Conservation (phyloP, 768 basidiomycete species). For the Phallus indusiatus region DNA sequence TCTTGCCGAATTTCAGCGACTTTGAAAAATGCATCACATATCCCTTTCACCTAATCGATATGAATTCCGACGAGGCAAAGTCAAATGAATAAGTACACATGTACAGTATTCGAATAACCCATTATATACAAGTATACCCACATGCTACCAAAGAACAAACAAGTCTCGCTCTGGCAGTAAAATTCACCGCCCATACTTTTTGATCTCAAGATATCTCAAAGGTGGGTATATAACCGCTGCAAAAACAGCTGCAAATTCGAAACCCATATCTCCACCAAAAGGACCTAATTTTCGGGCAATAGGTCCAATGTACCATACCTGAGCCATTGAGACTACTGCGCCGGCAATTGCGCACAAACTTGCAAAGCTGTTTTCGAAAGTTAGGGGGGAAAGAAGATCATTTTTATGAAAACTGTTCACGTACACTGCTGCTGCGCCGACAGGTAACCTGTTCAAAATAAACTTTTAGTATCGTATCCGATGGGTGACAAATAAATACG, state of each 20-base stretch:
- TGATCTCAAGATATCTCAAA: conserved; percentile 41
- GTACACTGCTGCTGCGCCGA: conserved; percentile 37
- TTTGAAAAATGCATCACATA: background rate
- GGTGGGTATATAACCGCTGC: conserved; percentile 37
- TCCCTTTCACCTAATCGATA: background rate
- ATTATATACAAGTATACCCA: background rate
- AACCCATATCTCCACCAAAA: conserved; percentile 44
- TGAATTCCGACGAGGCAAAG: background rate
- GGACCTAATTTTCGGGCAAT: conserved; percentile 34
- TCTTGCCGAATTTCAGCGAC: background rate
- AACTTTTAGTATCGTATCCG: background rate
- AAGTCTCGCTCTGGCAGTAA: background rate
- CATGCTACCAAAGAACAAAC: background rate
- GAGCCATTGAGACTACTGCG: conserved; percentile 45
- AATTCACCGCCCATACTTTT: conserved; percentile 14
- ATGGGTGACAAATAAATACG: conserved; percentile 9
- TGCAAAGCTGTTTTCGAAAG: conserved; percentile 20
- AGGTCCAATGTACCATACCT: conserved; percentile 44
- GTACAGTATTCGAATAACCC: no score
- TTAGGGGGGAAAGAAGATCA: background rate
- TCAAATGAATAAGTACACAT: no score
- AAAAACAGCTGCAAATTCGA: conserved; percentile 41
- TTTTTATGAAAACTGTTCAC: background rate
- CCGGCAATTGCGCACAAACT: conserved; percentile 37
- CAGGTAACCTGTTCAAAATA: conserved; percentile 28